Evolutionary conservation across 2,329 filamentous ascomycete species (phyloP), one percentile per base, ranked within the genome.

Genomic region (Alternaria longipes): DNA sequence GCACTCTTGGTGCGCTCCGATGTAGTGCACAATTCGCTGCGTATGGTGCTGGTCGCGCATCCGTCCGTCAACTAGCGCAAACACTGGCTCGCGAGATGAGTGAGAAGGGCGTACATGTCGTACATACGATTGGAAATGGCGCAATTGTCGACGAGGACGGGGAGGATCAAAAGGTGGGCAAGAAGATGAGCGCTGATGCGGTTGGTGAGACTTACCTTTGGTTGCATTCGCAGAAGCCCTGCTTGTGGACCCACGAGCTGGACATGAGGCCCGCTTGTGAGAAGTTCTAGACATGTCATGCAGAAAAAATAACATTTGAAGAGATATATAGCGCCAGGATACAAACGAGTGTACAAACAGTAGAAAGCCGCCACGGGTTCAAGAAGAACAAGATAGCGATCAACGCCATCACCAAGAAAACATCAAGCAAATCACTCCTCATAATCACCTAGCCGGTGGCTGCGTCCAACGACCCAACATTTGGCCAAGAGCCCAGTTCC

Each of bases 381-480:
- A 30, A 41, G 20, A 16, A 30, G 30, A 38, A 22, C 38, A 18
- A 28, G 7, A 41, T 49, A 22, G 44, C 44, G 44, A 26, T 56
- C 54, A 41, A 56, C 44, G 44, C 53, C 44, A 41, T 49, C 28
- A 36, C 1, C 46, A 2, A 49, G 12, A 38, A 20, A 32, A 14
- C 14, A 24, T 4, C 8, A 11, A 47, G 1, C 5, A 4, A 16
- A 16, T 7, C 36, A 18, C 18, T 11, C 3, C 38, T 34, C 16
- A 4, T 9, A 20, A n/a, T 58, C 28, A 71, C 55, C 60, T 55
- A 18, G 56, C 58, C 0, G 90, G 90, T 5, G 87, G 80, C 1
- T 79, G 78, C 6, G 16, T 80, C 91, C 90, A 93, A 73, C 92
- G 89, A 56, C 87, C 80, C 62, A 93, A 79, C 87, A 93, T 88